Evolutionary conservation across 768 basidiomycete species (phyloP), one percentile per base, ranked within the genome.

Genomic region (Xerocomellus chrysenteron): DNA sequence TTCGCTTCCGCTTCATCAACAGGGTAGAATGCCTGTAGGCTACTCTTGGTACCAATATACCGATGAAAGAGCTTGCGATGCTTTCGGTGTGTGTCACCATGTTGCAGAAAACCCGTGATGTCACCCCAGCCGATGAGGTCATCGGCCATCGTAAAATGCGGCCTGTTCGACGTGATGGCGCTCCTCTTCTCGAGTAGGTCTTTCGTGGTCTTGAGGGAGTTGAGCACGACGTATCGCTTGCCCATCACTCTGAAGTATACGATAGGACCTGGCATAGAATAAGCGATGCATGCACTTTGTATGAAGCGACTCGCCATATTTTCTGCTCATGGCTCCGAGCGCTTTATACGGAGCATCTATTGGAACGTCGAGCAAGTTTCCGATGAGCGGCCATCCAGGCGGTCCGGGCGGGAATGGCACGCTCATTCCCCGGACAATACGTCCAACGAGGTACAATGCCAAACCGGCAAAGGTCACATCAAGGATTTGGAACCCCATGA

Each of bases 311-410:
- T 52, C 63, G 78, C 84, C 84, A 61, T 76, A 84, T 64, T 68
- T 67, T 56, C 82, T 74, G 44, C 35, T 40, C 52, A 60, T 40
- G 45, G 74, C 70, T 11, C 78, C 74, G 58, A 82, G 82, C 0
- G 78, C 80, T 13, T 79, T 53, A 79, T 82, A 84, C 58, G 80
- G 78, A 50, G 74, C 70, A 42, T 75, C 73, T 16, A 70, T 70
- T 28, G 83, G 84, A 77, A 85, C 79, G 59, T 85, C 82, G 19
- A 82, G 65, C 5, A 80, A 61, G 60, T 84, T 84, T 32, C 83
- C 83, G 41, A 85, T 68, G 12, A 85, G 36, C 7, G 76, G 82
- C 41, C 53, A 56, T 17, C 56, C 56, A 19, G 37, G 19, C 1
- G 60, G 62, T 1, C 63, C 58, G 35, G 59, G 64, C 21, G 48